These are phyloP conservation scores for Polyporus arcularius DNA, from an alignment of 768 basidiomycete species.

Conservation along the genomic window DNA sequence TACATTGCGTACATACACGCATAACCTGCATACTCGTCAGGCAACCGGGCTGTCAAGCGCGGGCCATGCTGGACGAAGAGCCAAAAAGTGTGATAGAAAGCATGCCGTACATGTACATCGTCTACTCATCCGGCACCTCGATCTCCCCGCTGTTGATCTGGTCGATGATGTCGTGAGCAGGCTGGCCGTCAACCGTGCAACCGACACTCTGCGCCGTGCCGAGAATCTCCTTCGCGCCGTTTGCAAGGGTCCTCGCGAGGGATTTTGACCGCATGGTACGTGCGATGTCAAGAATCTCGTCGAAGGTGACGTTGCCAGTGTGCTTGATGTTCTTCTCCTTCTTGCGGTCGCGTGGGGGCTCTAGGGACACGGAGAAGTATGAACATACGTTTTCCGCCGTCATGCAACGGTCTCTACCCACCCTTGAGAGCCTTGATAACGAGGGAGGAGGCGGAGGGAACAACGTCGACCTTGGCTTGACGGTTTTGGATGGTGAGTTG, in stretches of 20 bases:
- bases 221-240: conserved; percentile 95
- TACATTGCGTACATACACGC: conserved; percentile 1
- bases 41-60: not conserved
- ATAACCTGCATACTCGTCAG: not conserved
- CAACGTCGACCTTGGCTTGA: conserved; percentile 95
- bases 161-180: conserved; percentile 92
- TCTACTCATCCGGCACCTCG: conserved; percentile 84
- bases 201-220: conserved; percentile 97
- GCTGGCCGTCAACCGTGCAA: conserved; percentile 93
- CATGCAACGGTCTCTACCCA: conserved; percentile 40
- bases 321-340: conserved; percentile 99
- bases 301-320: conserved; percentile 88
- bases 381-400: not conserved
- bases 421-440: conserved; percentile 99
- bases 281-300: conserved; percentile 94
- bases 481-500: conserved; percentile 99
- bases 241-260: conserved; percentile 86
- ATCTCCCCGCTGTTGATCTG: conserved; percentile 82
- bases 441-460: conserved; percentile 95
- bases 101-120: conserved; percentile 18
- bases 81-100: conserved; percentile 17
- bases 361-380: conserved; percentile 41
- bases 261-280: conserved; percentile 96
- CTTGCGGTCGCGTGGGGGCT: conserved; percentile 98
- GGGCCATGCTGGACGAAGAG: conserved; percentile 1